A percentile compares a stretch with the other conserved stretches of the same genome.
These are phyloP conservation scores for Boletellus sp. DNA, from an alignment of 768 basidiomycete species.

Conservation along the genomic window DNA sequence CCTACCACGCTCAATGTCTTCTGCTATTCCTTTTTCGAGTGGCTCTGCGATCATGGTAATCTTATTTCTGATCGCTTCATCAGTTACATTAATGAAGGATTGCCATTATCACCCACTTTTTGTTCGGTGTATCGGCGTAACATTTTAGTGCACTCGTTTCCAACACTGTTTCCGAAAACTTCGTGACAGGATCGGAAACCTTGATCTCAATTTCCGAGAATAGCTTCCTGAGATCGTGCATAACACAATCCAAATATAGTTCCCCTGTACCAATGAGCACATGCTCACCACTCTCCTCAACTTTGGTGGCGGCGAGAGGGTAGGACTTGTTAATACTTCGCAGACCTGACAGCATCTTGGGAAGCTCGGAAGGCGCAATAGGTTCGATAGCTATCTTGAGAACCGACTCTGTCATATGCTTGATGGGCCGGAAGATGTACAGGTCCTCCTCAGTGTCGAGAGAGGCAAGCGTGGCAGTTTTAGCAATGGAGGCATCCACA, in stretches of 20 bases:
- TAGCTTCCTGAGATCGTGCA: constrained; percentile 89
- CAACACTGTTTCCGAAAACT: constrained; percentile 96
- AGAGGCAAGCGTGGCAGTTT: constrained; percentile 85
- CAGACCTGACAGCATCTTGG: constrained; percentile 96
- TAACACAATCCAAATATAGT: constrained; percentile 91
- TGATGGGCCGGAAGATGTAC: constrained; percentile 93
- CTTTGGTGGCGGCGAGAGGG: constrained; percentile 90
- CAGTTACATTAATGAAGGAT: constrained; percentile 9
- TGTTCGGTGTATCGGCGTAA: constrained; percentile 99
- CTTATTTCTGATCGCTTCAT: constrained; percentile 66
- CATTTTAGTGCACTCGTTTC: constrained; percentile 98
- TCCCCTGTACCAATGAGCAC: constrained; percentile 97
- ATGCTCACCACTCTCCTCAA: constrained; percentile 98
- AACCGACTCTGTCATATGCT: constrained; percentile 95
- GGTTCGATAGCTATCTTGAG: constrained; percentile 98
- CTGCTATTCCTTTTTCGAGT: constrained; percentile 90
- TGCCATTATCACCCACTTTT: constrained; percentile 61
- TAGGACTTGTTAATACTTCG: constrained; percentile 98
- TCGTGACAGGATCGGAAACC: constrained; percentile 97
- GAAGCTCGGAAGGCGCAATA: constrained; percentile 93
- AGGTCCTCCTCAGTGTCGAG: constrained; percentile 78
- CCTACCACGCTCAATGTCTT: constrained; percentile 91
- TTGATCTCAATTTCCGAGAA: constrained; percentile 99
- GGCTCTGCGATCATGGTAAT: constrained; percentile 99
- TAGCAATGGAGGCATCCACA: constrained; percentile 90